Evolutionary conservation across 768 basidiomycete genomes (phyloP).

Genomic region (Leccinum incarnatum): DNA sequence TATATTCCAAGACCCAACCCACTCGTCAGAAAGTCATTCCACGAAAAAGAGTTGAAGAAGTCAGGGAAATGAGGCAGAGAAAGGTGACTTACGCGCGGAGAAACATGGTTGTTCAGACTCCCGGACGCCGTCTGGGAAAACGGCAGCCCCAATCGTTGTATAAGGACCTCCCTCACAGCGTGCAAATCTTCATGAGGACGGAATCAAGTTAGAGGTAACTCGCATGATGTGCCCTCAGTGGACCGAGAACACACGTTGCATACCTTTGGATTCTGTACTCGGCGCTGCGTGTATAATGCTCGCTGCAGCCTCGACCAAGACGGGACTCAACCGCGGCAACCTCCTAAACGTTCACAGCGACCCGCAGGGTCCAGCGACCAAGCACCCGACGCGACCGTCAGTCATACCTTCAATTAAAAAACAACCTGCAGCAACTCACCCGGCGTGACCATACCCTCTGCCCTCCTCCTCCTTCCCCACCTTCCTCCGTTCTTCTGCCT

Average conservation of each 20-base stretch:
- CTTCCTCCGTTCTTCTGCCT: background rate
- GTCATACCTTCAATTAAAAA: background rate
- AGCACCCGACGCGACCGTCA: conserved; percentile 4
- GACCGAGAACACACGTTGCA: background rate
- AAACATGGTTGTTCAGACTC: conserved; percentile 54
- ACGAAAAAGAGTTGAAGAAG: background rate
- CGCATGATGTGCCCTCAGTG: background rate
- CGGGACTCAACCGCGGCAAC: conserved; percentile 40
- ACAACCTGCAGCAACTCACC: conserved; percentile 9
- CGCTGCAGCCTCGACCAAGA: conserved; percentile 63
- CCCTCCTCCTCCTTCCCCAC: background rate
- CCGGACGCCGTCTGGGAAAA: conserved; percentile 52
- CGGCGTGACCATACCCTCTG: conserved; percentile 33
- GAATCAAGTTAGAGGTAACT: background rate
- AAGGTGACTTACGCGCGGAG: conserved; percentile 41
- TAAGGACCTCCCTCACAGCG: conserved; percentile 50
- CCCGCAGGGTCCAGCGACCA: background rate
- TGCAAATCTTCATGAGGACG: conserved; percentile 48
- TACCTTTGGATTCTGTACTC: conserved; percentile 58
- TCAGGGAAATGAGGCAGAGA: background rate
- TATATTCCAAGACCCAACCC: conserved; percentile 17
- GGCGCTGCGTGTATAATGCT: conserved; percentile 64
- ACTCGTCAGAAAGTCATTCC: conserved; percentile 1
- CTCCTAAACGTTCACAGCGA: conserved; percentile 26
- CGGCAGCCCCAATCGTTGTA: conserved; percentile 53